These are phyloP conservation scores for Globisporangium perplexum DNA, from an alignment of 352 stramenopile species.

Conservation along the genomic window DNA sequence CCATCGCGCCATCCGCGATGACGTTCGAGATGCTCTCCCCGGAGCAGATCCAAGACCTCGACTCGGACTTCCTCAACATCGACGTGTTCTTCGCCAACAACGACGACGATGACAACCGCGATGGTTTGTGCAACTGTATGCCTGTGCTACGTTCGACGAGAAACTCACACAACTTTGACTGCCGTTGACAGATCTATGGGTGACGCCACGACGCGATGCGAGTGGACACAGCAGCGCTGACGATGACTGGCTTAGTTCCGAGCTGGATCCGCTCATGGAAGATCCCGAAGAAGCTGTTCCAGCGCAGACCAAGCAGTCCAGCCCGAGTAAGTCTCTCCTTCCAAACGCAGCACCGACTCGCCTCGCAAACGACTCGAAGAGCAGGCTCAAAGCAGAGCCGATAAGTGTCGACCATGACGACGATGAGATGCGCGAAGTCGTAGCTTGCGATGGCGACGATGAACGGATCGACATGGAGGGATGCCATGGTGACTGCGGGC, in stretches of 20 bases:
- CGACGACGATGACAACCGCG: constrained; percentile 11
- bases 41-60: constrained; percentile 18
- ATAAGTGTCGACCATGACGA: constrained; percentile 11
- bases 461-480: constrained; percentile 14
- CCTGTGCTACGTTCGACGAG: background rate
- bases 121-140: constrained; percentile 1
- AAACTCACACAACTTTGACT: background rate
- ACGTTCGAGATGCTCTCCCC: constrained; percentile 18
- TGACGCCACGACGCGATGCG: constrained; percentile 1
- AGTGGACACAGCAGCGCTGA: constrained; percentile 4
- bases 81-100: constrained; percentile 22
- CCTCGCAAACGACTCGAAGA: background rate
- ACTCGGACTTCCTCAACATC: constrained; percentile 28
- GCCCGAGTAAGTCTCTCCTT: constrained; percentile 1
- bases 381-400: constrained; percentile 1
- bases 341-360: background rate
- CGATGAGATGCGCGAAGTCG: constrained; percentile 8
- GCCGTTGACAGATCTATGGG: constrained; percentile 16
- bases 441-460: constrained; percentile 14
- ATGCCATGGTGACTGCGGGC: constrained; percentile 2
- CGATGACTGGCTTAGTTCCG: constrained; percentile 6
- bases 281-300: background rate
- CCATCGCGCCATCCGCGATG: background rate
- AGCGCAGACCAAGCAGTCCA: background rate
- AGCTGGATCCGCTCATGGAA: constrained; percentile 4